Evolutionary conservation across 441 rosid genomes (phyloP), one percentile per base, ranked within the genome.

Genomic region (Gossypium schwendimanii): DNA sequence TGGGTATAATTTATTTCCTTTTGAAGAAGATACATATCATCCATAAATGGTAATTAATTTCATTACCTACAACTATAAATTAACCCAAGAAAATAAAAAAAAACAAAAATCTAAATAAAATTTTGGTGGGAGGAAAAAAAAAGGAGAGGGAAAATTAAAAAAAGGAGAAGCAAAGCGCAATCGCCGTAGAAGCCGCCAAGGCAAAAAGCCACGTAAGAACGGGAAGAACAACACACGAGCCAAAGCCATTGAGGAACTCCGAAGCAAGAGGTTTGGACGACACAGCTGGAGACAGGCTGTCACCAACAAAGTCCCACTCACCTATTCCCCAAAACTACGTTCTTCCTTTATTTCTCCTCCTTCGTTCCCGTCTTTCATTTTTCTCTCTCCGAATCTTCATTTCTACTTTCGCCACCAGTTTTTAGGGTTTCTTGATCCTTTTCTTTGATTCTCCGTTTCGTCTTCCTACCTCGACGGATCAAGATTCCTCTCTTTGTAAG

Each of bases 251-350:
- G 4, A 50, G 45, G 59, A 49, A 28, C 21, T 6, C 87, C 86
- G 81, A 79, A 76, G 75, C 94, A 73, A 67, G 15, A 77, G 85
- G 70, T 76, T 78, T 87, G 88, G 90, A 72, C 44, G 64, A 73
- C 75, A 89, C 90, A 94, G 97, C 97, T 92, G 98, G 97, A 88
- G 84, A 92, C 97, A 94, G 98, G 81, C 97, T 94, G 98, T 91
- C 97, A 85, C 91, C 98, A 92, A 92, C 97, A 85, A 87, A 89
- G 95, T 83, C 84, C 91, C 91, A 87, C 88, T 87, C 85, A 83
- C 83, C 87, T n/a, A 78, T 83, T 83, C 77, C 77, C 80, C 84
- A 62, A 80, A 80, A 80, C 89, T 77, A 62, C 81, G 82, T 59
- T 73, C 81, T 76, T 71, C 66, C 68, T 60, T 66, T 65, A 26